Evolutionary conservation across 106 monocot genomes (phyloP), one percentile per base, ranked within the genome.

Genomic region (Dendrobium chrysotoxum): DNA sequence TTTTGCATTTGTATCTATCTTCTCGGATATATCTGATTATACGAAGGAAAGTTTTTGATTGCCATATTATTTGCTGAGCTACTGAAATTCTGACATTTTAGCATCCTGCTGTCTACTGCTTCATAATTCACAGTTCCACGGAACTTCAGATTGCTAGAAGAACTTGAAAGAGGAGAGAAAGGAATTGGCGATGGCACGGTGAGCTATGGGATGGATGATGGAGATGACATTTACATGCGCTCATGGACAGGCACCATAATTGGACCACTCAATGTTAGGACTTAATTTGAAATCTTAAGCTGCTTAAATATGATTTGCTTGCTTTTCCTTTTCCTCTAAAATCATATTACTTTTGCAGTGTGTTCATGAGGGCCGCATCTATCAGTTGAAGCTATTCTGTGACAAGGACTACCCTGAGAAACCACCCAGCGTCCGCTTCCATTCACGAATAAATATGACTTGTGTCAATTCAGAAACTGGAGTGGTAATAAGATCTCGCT

Each of bases 191-290:
- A 80, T 80, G 80, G 80, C 45, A 70, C 80, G 42, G 80, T 80
- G 40, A 80, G 80, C 70, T 80, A 80, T 71, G 80, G 80, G 4
- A 80, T 80, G 80, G 80, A 80, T 47, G 80, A 80, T 71, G 80
- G 80, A 80, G 80, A 80, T 71, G 80, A 80, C 80, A 80, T 80
- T 47, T 80, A 79, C 68, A 79, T 79, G 79, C 68, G 79, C 17
- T 79, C 68, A n/a, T 35, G 35, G 35, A 35, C 35, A 42, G 79
- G 79, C 38, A 79, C 79, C 4, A 79, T 79, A 40, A 64, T 79
- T 47, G 80, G 80, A 12, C 80, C 80, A 8, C 70, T 46, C 13
- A 80, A 71, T 80, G 80, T 80, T 68, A 74, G 17, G 5, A 16
- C 40, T 35, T 5, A 68, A 35, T 7, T 71, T 28, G 11, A 30